Evolutionary conservation across 202 grass and related monocot genomes (phyloP).

Genomic region (Elaeis oleifera): DNA sequence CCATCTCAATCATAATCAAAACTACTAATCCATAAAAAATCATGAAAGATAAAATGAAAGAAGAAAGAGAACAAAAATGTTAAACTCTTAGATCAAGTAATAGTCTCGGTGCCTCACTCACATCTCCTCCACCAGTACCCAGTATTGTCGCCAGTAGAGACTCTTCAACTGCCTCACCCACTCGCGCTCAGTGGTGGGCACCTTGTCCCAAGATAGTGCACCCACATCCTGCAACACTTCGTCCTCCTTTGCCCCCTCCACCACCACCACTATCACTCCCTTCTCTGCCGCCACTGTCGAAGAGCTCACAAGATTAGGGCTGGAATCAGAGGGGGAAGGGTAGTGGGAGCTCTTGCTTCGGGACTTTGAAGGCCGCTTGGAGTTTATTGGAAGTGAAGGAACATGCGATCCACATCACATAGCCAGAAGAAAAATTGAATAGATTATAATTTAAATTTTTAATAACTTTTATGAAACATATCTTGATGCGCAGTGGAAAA

Average conservation of each 20-base stretch:
- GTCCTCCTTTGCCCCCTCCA: constrained; percentile 29
- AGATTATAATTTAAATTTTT: no score
- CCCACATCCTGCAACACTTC: no score
- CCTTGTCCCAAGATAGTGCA: no score
- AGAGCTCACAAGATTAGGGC: background rate
- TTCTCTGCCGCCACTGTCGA: background rate
- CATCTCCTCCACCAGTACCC: constrained; percentile 32
- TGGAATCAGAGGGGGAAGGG: background rate
- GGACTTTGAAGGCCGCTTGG: background rate
- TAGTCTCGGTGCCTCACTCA: constrained; percentile 39
- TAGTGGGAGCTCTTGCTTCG: background rate
- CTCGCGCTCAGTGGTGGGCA: background rate
- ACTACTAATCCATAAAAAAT: no score
- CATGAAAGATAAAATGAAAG: no score
- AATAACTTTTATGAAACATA: no score
- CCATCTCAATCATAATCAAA: no score
- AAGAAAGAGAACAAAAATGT: no score
- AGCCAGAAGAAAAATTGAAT: no score
- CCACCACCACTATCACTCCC: constrained; percentile 3
- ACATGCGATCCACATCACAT: no score
- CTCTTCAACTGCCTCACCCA: constrained; percentile 16
- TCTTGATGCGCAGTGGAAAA: no score
- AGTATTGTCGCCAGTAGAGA: constrained; percentile 25
- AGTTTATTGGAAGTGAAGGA: no score
- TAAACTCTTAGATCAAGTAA: constrained; percentile 1